phyloP scores from a whole-genome alignment of 495 filamentous ascomycete species.

The Lophium mytilinum region DNA sequence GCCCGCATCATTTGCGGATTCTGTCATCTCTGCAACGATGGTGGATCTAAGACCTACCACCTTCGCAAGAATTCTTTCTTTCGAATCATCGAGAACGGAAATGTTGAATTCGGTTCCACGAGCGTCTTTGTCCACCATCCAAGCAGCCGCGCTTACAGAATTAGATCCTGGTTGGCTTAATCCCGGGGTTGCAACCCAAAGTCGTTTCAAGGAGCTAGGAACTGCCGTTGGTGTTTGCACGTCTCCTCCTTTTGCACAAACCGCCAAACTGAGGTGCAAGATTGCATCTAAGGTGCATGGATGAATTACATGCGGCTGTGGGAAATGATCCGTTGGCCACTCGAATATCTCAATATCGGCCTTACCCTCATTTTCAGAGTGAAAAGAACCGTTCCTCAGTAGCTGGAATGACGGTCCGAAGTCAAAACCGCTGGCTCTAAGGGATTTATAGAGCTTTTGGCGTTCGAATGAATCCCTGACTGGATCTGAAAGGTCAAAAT shows the following conservation, averaged over 20 bases:
- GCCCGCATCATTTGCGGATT: too few species aligned
- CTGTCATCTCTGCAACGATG: background rate
- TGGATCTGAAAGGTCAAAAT: background rate
- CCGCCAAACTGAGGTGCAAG: background rate
- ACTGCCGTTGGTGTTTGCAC: background rate
- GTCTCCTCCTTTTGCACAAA: background rate
- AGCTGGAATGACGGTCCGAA: conserved; percentile 8
- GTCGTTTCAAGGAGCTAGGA: background rate
- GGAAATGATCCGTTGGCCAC: background rate
- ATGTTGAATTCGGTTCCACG: background rate
- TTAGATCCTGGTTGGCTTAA: background rate
- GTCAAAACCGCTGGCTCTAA: background rate
- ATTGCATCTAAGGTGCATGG: conserved; percentile 5
- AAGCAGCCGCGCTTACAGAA: background rate
- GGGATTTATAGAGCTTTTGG: background rate
- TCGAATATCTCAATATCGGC: conserved; percentile 1
- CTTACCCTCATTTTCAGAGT: background rate
- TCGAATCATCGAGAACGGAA: background rate
- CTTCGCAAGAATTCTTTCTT: background rate
- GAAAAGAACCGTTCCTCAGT: background rate
- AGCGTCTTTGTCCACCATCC: background rate
- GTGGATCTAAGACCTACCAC: background rate
- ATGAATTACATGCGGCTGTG: conserved; percentile 4
- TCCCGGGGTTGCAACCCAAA: conserved; percentile 4
- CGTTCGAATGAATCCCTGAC: background rate